These are phyloP conservation scores for Halophytophthora batemanensis DNA, from an alignment of 352 stramenopile genomes.

Conservation along the genomic window DNA sequence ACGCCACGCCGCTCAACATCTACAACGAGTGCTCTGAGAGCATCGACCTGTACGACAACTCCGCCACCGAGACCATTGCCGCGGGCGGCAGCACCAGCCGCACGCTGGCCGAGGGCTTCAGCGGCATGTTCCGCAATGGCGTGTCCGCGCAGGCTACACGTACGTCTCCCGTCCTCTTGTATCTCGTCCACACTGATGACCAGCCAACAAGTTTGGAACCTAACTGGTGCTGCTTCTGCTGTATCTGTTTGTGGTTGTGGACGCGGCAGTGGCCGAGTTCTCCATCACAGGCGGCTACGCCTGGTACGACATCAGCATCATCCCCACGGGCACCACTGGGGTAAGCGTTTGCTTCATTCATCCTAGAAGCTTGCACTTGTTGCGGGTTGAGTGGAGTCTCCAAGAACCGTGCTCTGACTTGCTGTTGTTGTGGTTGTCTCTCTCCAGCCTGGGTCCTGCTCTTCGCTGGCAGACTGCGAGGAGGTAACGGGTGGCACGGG, in stretches of 20 bases:
- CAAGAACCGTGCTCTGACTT: conserved; percentile 5
- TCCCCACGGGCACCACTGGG: conserved; percentile 31
- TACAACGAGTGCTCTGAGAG: conserved; percentile 46
- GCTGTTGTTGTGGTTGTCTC: not conserved
- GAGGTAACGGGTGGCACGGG: conserved; percentile 34
- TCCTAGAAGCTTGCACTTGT: too few relatives aligned
- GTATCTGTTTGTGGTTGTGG: not conserved
- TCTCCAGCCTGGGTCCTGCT: conserved; percentile 25
- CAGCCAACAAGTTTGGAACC: not conserved
- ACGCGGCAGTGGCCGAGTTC: conserved; percentile 42
- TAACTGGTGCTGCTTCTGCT: conserved; percentile 11
- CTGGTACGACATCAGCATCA: conserved; percentile 59
- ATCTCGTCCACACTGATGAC: too few relatives aligned
- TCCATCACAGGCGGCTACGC: conserved; percentile 24
- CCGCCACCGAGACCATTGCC: conserved; percentile 32
- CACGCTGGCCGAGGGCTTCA: conserved; percentile 36
- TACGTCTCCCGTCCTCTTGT: conserved; percentile 6
- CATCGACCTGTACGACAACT: conserved; percentile 64
- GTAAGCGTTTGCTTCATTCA: too few relatives aligned
- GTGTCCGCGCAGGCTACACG: conserved; percentile 36
- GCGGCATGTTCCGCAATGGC: conserved; percentile 65
- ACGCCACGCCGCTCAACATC: conserved; percentile 36
- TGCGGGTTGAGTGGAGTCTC: too few relatives aligned
- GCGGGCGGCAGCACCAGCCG: conserved; percentile 30
- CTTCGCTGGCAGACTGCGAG: conserved; percentile 39